A percentile compares a stretch with the other conserved stretches of the same genome.
These are phyloP conservation scores for Suillus paluster DNA, from an alignment of 768 basidiomycete genomes.

Conservation along the genomic window DNA sequence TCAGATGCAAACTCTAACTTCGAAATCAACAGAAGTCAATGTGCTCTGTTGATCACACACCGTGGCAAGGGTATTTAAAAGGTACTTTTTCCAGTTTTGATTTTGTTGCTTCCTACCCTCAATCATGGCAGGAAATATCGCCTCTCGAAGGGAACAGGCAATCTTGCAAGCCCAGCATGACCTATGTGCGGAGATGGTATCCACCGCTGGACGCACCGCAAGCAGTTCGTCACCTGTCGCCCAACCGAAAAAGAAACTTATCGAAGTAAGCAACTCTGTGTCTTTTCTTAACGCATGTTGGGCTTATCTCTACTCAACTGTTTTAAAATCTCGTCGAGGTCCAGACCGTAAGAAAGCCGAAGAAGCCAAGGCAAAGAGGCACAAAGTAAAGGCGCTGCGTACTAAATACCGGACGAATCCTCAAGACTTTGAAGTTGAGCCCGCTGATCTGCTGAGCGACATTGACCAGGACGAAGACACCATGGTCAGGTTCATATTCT, in stretches of 20 bases:
- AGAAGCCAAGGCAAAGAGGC: neutral
- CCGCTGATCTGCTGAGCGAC: slow-evolving; percentile 2
- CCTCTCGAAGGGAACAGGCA: too few species aligned
- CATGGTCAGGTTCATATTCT: slow-evolving; percentile 4
- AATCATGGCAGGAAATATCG: too few species aligned
- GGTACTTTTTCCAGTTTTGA: too few species aligned
- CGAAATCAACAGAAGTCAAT: too few species aligned
- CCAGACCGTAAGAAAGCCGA: too few species aligned
- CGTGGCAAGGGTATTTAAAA: too few species aligned
- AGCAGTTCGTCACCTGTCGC: slow-evolving; percentile 7
- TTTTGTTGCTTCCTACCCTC: too few species aligned
- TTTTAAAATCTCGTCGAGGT: neutral
- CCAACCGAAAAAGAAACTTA: slow-evolving; percentile 12
- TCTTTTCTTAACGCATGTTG: neutral
- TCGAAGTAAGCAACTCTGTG: neutral
- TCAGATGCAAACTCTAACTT: too few species aligned
- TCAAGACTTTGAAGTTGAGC: slow-evolving; percentile 5
- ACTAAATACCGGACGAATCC: neutral
- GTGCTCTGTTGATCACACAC: too few species aligned
- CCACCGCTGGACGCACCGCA: too few species aligned
- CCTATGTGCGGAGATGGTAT: too few species aligned
- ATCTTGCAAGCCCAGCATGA: too few species aligned
- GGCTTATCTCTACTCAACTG: neutral
- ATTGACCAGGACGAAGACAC: slow-evolving; percentile 9
- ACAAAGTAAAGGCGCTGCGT: neutral